phyloP scores from a whole-genome alignment of 768 basidiomycete genomes.

The Rhodotorula babjevae region DNA sequence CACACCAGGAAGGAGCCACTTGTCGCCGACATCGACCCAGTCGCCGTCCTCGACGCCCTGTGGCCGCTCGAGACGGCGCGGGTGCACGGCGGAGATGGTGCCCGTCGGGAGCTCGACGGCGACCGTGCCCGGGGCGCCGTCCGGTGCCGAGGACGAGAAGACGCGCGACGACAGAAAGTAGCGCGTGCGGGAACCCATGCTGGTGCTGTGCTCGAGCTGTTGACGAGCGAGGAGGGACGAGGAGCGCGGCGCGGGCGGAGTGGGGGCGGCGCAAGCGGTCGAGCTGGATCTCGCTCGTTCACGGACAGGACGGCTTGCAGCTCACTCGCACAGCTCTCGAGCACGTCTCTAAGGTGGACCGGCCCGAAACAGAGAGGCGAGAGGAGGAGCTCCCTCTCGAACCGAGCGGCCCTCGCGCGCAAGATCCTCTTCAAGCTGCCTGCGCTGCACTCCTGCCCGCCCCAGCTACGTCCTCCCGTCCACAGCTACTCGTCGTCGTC shows the following conservation, averaged over 20 bases:
- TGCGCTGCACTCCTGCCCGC: too few species aligned
- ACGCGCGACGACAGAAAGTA: background rate
- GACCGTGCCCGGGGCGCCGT: conserved; percentile 60
- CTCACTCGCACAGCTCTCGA: too few species aligned
- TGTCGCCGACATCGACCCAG: conserved; percentile 51
- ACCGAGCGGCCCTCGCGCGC: too few species aligned
- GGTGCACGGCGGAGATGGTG: conserved; percentile 57
- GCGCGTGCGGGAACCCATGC: background rate
- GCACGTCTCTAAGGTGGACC: too few species aligned
- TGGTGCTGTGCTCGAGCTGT: background rate
- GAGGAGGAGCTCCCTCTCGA: too few species aligned
- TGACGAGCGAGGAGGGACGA: background rate
- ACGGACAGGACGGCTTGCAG: too few species aligned
- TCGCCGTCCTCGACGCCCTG: conserved; percentile 43
- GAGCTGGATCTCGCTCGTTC: too few species aligned
- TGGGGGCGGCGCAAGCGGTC: background rate
- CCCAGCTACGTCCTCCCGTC: background rate
- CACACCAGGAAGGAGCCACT: conserved; percentile 63
- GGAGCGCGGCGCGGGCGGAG: background rate
- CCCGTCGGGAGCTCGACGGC: conserved; percentile 58
- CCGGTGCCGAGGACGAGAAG: background rate
- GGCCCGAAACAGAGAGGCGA: too few species aligned
- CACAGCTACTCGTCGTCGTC: conserved; percentile 1
- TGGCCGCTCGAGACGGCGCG: conserved; percentile 29
- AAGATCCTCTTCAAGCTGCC: background rate